phyloP scores from a whole-genome alignment of 129 eudicot genomes.

The Dittrichia graveolens region DNA sequence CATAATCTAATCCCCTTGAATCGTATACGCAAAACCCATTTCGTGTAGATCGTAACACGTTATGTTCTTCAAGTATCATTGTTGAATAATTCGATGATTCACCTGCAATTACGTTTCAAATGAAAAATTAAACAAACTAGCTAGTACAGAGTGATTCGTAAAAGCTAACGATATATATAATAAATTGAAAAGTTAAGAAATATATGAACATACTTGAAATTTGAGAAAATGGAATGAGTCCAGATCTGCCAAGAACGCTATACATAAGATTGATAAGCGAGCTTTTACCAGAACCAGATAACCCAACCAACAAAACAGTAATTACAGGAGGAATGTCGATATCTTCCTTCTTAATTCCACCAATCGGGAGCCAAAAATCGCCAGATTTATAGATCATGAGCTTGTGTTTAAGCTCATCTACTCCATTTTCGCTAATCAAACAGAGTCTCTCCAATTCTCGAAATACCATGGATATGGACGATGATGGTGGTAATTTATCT shows the following conservation, averaged over 20 bases:
- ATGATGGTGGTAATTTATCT: conserved; percentile 29
- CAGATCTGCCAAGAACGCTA: conserved; percentile 77
- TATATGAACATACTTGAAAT: conserved; percentile 56
- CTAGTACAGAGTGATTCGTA: too few relatives aligned
- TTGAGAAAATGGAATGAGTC: conserved; percentile 77
- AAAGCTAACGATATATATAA: too few relatives aligned
- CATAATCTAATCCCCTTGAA: conserved; percentile 60
- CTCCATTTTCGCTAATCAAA: conserved; percentile 53
- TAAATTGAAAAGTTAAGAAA: too few relatives aligned
- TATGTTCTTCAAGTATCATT: conserved; percentile 75
- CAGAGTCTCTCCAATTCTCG: conserved; percentile 76
- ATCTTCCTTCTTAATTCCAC: conserved; percentile 74
- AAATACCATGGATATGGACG: conserved; percentile 47
- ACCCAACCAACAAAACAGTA: conserved; percentile 58
- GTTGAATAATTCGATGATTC: conserved; percentile 51
- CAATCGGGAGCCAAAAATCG: conserved; percentile 77
- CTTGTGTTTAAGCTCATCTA: conserved; percentile 68
- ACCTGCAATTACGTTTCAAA: conserved; percentile 31
- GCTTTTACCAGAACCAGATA: conserved; percentile 68
- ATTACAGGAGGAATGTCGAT: conserved; percentile 50
- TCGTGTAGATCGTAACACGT: conserved; percentile 67
- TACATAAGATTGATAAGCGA: conserved; percentile 72
- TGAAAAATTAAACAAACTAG: not conserved
- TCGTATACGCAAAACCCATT: conserved; percentile 82
- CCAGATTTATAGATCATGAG: conserved; percentile 65